Percentiles rank a stretch among this genome's conserved stretches.
Conservation (phyloP, 768 basidiomycete genomes). For the Mycena vitilis region DNA sequence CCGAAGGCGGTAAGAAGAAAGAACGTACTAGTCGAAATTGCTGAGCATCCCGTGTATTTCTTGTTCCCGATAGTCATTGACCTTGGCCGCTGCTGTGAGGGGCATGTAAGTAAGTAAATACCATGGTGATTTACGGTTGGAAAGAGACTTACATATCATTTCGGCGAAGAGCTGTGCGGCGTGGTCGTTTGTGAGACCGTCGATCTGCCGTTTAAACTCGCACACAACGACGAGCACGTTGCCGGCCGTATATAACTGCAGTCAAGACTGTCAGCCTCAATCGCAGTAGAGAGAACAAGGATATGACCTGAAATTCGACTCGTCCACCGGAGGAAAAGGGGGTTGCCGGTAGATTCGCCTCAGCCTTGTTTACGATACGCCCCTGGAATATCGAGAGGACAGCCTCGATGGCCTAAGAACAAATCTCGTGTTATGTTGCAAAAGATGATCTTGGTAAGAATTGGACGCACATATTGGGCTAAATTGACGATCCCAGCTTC, state of each 20-base stretch:
- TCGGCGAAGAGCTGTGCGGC: slow-evolving; percentile 7
- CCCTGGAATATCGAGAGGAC: not conserved
- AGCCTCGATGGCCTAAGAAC: slow-evolving; percentile 5
- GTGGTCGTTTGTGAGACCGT: not conserved
- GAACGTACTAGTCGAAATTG: slow-evolving; percentile 6
- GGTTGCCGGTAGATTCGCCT: not conserved
- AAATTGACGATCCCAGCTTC: not conserved
- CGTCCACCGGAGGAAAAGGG: not conserved
- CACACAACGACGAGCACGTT: not conserved
- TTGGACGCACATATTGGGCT: not conserved
- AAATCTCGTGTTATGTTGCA: not conserved
- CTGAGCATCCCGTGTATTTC: not conserved
- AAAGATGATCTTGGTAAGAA: too few relatives aligned
- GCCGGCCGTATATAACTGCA: not conserved
- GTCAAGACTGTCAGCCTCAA: not conserved
- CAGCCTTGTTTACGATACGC: not conserved
- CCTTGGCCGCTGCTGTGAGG: not conserved
- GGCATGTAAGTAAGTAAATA: not conserved
- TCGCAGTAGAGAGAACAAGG: not conserved
- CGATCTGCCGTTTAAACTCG: not conserved
- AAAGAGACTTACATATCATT: slow-evolving; percentile 1
- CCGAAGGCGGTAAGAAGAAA: not conserved
- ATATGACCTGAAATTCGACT: too few relatives aligned
- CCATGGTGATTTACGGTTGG: not conserved
- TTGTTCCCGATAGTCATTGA: not conserved